Evolutionary conservation across 176 grass and related monocot genomes (phyloP), one percentile per base, ranked within the genome.

Genomic region (Oryza nivara): DNA sequence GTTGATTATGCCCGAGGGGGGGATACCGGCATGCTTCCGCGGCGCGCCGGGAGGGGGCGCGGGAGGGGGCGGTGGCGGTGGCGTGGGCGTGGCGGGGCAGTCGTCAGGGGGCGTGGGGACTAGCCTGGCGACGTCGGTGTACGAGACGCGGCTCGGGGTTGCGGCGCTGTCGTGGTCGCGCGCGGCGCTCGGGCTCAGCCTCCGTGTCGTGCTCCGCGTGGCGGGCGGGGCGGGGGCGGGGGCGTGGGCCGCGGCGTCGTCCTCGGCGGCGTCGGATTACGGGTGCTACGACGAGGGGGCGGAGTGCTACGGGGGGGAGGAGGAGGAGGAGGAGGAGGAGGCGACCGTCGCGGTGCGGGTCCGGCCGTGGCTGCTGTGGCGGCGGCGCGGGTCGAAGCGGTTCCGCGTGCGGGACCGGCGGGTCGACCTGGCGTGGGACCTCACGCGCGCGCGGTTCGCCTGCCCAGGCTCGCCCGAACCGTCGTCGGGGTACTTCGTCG

Each of bases 91-190:
- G 45, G 82, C 76, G 11, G 67, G 72, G 52, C 32, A 83, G 10
- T 83, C 81, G 10, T 83, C 81, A 32, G 70, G 75, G 1, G 84
- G 15, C 12, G 85, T 65, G 16, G 90, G 87, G 28, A 86, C 89
- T 13, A 95, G 81, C 72, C 78, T 93, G 47, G 90, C 86, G 73
- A 95, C 93, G 4, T 95, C 96, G 48, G 80, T 95, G 40, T 95
- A 98, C 89, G 89, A 92, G 80, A 95, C 96, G n/a, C 85, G 80
- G 58, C 91, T 98, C 25, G 96, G 96, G 77, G 40, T 93, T 48
- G 96, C 90, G 28, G 81, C 96, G 71, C 85, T 95, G 61, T 88
- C 96, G 51, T 98, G 96, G 96, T 95, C 93, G 48, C 93, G 92
- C 72, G 84, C 85, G 80, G 82, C 88, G 48, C 70, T 98, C 47